phyloP scores from a whole-genome alignment of 306 rosid genomes.

The Mimosa bimucronata region DNA sequence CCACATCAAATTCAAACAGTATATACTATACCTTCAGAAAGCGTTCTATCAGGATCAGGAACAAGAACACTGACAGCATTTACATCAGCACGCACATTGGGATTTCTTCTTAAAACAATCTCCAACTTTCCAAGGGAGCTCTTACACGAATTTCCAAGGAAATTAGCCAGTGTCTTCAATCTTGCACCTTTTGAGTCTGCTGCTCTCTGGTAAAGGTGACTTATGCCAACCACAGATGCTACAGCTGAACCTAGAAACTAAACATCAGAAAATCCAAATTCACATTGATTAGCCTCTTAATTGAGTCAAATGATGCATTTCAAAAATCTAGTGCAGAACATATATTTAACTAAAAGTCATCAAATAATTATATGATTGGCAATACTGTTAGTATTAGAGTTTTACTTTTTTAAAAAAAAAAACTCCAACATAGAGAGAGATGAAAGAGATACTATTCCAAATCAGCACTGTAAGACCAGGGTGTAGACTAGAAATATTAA shows the following conservation, averaged over 20 bases:
- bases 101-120: constrained; percentile 66
- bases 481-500: constrained; percentile 27
- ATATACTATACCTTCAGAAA: constrained; percentile 59
- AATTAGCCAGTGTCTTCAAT: constrained; percentile 64
- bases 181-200: constrained; percentile 63
- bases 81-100: constrained; percentile 62
- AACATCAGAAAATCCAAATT: constrained; percentile 40
- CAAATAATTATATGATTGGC: constrained; percentile 30
- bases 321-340: constrained; percentile 31
- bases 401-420: neutral
- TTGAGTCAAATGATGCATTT: constrained; percentile 38
- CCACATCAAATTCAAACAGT: constrained; percentile 23
- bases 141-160: constrained; percentile 55
- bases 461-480: constrained; percentile 23
- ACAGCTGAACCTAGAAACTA: constrained; percentile 68
- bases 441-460: neutral
- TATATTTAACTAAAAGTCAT: constrained; percentile 21
- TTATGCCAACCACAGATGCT: constrained; percentile 78
- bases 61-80: constrained; percentile 79
- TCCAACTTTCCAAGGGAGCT: constrained; percentile 45
- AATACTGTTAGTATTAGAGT: constrained; percentile 15
- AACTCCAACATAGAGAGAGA: neutral
- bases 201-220: constrained; percentile 64
- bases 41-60: constrained; percentile 49
- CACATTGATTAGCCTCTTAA: constrained; percentile 40